These are phyloP conservation scores for Penicillium concentricum DNA, from an alignment of 2,329 filamentous ascomycete genomes.

Conservation along the genomic window DNA sequence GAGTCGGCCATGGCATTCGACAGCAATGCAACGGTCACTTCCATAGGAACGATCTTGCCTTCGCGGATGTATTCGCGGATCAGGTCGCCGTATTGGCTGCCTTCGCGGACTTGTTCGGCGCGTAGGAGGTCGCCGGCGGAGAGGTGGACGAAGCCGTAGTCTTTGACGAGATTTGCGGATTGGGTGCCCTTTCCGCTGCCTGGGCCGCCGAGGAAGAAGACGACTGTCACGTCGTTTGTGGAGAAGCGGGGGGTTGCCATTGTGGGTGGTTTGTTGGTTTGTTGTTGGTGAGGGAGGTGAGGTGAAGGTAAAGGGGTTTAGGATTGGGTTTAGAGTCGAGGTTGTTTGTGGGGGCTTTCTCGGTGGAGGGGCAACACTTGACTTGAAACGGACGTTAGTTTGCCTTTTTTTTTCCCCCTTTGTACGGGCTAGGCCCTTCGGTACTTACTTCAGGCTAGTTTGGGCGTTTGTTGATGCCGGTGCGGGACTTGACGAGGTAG, in stretches of 20 bases:
- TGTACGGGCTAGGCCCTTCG: background rate
- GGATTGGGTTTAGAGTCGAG: constrained; percentile 38
- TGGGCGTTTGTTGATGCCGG: constrained; percentile 22
- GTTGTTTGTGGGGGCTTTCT: constrained; percentile 53
- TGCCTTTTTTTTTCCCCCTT: background rate
- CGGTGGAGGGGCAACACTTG: constrained; percentile 38
- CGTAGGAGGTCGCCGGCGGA: constrained; percentile 91
- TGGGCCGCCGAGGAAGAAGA: constrained; percentile 95
- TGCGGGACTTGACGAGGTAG: constrained; percentile 51
- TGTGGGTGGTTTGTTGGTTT: constrained; percentile 5
- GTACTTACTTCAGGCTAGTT: constrained; percentile 11
- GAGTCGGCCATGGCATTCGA: constrained; percentile 86
- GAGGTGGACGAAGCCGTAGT: constrained; percentile 90
- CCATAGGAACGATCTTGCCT: constrained; percentile 97
- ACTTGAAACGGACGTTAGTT: constrained; percentile 5
- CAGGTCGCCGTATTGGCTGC: constrained; percentile 84
- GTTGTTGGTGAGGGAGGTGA: background rate
- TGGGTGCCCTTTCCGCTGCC: constrained; percentile 97
- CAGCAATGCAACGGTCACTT: constrained; percentile 88
- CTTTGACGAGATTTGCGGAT: constrained; percentile 79
- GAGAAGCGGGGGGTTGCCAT: constrained; percentile 69
- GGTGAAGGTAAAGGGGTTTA: background rate
- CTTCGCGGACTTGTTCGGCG: constrained; percentile 84
- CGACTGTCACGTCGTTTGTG: constrained; percentile 76
- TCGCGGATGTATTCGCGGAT: constrained; percentile 94